Evolutionary conservation across 163 green algal species (phyloP), one percentile per base, ranked within the genome.

Genomic region (Coccomyxa subellipsoidea): DNA sequence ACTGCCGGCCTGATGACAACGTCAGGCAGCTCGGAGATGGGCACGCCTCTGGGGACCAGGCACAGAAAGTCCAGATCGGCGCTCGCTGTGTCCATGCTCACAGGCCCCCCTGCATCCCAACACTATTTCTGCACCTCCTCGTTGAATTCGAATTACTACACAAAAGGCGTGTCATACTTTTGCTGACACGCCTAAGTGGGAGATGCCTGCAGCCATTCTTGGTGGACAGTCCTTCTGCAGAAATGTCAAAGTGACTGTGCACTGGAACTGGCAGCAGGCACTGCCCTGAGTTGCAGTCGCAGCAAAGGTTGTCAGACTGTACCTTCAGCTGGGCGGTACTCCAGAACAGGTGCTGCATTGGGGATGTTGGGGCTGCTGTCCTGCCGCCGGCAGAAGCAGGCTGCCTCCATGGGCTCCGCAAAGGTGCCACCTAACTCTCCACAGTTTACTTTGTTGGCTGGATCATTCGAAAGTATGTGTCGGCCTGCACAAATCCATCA

Each of bases 51-150:
- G 31, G 69, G 69, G 18, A 76, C 69, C 31, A 39, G 34, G 69
- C 69, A 76, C 69, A 76, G 34, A 15, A 76, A 15, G n/a, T 76
- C 69, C 69, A 76, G 18, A 39, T 25, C 18, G 31, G 34, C 31
- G 69, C 69, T 76, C 18, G 69, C 4, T 7, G 23, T 12, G n/a
- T 76, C 69, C 69, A 76, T 76, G 34, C 69, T 76, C 4, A 37
- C 69, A 76, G 69, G 69, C 31, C 69, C 69, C 15, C 69, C 69
- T 76, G 69, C n/a, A n/a, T n/a, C n/a, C n/a, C n/a, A n/a, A n/a
- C n/a, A n/a, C n/a, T n/a, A n/a, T n/a, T n/a, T n/a, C n/a, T n/a
- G n/a, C n/a, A n/a, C n/a, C n/a, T n/a, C n/a, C n/a, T n/a, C n/a
- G n/a, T n/a, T n/a, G n/a, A n/a, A n/a, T n/a, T n/a, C n/a, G n/a